Conservation (phyloP, 2,329 filamentous ascomycete species). For the Neophaeococcomyces aloes region DNA sequence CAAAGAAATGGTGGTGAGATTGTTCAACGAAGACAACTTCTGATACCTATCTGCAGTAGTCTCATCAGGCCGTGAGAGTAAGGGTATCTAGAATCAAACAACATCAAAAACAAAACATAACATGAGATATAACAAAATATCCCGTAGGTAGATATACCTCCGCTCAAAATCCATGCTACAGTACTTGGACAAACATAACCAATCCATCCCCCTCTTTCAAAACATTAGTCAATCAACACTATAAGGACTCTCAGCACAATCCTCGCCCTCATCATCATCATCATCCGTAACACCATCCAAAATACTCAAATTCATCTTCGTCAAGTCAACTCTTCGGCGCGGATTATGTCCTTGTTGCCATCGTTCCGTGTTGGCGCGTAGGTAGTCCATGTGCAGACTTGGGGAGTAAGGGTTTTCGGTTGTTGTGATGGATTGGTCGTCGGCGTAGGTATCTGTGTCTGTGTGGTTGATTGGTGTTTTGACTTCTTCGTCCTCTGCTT, state of each 20-base stretch:
- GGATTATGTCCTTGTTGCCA: neutral
- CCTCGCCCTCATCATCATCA: neutral
- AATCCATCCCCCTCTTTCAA: too few relatives aligned
- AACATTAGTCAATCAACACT: slow-evolving; percentile 2
- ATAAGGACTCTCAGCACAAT: slow-evolving; percentile 3
- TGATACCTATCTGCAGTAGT: too few relatives aligned
- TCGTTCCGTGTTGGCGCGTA: neutral
- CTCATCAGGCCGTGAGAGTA: too few relatives aligned
- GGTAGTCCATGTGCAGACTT: neutral
- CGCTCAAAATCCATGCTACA: too few relatives aligned
- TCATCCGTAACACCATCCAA: neutral
- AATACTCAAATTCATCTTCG: neutral
- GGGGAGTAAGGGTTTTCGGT: neutral
- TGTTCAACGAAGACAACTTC: too few relatives aligned
- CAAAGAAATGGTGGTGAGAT: too few relatives aligned
- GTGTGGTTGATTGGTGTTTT: too few relatives aligned
- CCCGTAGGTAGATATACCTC: too few relatives aligned
- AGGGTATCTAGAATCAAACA: too few relatives aligned
- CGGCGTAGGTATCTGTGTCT: neutral
- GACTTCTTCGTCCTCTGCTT: neutral
- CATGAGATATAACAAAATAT: too few relatives aligned
- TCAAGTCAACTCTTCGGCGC: neutral
- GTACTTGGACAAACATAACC: too few relatives aligned
- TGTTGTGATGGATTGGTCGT: neutral
- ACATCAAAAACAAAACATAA: too few relatives aligned